phyloP scores from a whole-genome alignment of 164 flowering plant genomes.

The Dillenia turbinata region DNA sequence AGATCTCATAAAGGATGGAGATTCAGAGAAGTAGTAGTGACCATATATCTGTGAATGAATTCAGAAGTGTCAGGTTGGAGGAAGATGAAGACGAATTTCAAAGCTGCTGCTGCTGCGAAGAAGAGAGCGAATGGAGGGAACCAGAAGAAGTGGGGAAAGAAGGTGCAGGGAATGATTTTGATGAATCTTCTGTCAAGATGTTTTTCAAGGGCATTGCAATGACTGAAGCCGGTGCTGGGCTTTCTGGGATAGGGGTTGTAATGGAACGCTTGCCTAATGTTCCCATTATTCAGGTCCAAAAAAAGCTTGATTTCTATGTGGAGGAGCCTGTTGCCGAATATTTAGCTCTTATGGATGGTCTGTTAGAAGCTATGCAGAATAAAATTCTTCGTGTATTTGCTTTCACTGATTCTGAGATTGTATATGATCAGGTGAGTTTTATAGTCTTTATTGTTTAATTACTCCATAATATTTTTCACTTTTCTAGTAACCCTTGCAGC shows the following conservation, averaged over 20 bases:
- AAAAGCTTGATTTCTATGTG: constrained; percentile 77
- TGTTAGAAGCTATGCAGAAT: constrained; percentile 44
- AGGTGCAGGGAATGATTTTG: constrained; percentile 27
- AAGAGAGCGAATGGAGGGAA: constrained; percentile 50
- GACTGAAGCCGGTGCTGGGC: constrained; percentile 34
- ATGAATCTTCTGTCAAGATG: constrained; percentile 53
- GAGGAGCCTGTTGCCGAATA: constrained; percentile 75
- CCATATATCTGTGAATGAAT: constrained; percentile 6
- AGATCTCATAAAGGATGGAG: constrained; percentile 25
- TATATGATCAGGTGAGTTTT: constrained; percentile 58
- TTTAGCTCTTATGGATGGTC: constrained; percentile 83
- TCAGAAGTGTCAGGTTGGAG: constrained; percentile 24
- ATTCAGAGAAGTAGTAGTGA: constrained; percentile 9
- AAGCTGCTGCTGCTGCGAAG: constrained; percentile 73
- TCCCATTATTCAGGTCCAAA: constrained; percentile 59
- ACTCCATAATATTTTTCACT: too few relatives aligned
- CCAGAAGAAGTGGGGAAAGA: constrained; percentile 35
- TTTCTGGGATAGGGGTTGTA: constrained; percentile 83
- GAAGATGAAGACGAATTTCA: constrained; percentile 84
- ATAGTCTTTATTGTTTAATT: too few relatives aligned
- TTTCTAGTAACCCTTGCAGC: too few relatives aligned
- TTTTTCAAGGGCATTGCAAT: constrained; percentile 79
- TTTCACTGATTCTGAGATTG: constrained; percentile 61
- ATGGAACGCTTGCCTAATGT: constrained; percentile 40
- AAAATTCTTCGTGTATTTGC: constrained; percentile 48